phyloP scores from a whole-genome alignment of 495 filamentous ascomycete species.

The Tuber borchii region DNA sequence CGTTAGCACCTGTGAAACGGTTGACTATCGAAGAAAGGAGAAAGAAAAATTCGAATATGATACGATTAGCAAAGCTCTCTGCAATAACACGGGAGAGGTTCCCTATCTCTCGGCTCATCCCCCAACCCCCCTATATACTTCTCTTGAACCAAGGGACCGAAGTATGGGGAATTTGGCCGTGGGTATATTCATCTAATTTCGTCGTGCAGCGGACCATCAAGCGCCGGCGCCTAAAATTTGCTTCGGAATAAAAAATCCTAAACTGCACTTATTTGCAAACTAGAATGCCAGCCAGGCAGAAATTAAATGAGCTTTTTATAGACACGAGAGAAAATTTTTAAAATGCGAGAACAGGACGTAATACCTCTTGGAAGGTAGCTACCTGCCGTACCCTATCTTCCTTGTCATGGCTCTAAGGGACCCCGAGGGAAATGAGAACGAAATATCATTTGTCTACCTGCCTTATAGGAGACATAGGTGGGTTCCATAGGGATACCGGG shows the following conservation, averaged over 20 bases:
- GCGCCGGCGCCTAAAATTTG: not conserved
- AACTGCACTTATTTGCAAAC: slow-evolving; percentile 1
- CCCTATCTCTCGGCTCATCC: not conserved
- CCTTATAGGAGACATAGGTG: not conserved
- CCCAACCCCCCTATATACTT: not conserved
- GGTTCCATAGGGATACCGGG: not conserved
- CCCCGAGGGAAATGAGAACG: not conserved
- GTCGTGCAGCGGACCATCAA: not conserved
- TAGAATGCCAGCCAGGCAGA: not conserved
- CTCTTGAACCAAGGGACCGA: not conserved
- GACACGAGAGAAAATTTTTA: not conserved
- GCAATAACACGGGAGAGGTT: not conserved
- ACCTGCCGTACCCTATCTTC: not conserved
- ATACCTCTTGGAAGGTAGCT: not conserved
- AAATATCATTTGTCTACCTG: not conserved
- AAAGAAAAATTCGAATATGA: not conserved
- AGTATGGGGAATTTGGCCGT: not conserved
- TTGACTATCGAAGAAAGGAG: not conserved
- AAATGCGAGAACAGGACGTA: not conserved
- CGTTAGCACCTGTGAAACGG: not conserved
- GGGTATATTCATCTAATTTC: not conserved
- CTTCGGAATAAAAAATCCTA: not conserved
- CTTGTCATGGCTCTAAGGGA: not conserved
- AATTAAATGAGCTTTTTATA: not conserved
- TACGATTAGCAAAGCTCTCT: not conserved